Conservation (phyloP, 2,329 filamentous ascomycete species). For the Amylocarpus encephaloides region DNA sequence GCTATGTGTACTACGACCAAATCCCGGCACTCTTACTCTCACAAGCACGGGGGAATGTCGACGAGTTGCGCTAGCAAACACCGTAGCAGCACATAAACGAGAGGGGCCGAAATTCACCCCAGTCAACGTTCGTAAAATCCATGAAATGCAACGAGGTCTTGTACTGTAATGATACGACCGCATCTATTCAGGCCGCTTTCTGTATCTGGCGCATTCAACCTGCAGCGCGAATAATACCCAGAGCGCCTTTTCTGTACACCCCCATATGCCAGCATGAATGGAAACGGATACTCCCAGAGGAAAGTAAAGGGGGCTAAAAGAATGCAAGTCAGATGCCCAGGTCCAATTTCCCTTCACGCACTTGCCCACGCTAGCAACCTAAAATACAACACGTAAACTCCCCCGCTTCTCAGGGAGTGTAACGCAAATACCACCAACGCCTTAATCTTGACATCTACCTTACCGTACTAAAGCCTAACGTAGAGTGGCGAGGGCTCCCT, state of each 20-base stretch:
- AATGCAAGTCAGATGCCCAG: slow-evolving; percentile 4
- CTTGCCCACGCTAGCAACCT: slow-evolving; percentile 2
- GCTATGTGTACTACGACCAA: too few species aligned
- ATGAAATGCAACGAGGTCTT: too few species aligned
- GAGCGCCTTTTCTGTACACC: not conserved
- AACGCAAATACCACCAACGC: not conserved
- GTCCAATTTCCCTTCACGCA: not conserved
- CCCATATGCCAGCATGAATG: slow-evolving; percentile 6
- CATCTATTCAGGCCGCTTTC: not conserved
- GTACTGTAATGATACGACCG: too few species aligned
- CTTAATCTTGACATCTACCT: not conserved
- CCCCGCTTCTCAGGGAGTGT: not conserved
- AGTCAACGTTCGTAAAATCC: too few species aligned
- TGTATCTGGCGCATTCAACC: not conserved
- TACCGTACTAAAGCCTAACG: too few species aligned
- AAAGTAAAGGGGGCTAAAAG: slow-evolving; percentile 1
- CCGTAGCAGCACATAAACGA: too few species aligned
- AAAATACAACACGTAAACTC: not conserved
- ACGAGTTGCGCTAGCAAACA: too few species aligned
- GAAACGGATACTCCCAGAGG: slow-evolving; percentile 1
- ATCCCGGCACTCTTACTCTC: too few species aligned
- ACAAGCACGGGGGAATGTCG: too few species aligned
- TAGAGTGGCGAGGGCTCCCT: not conserved
- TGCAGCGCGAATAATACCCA: slow-evolving; percentile 1
- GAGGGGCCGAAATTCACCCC: too few species aligned